A percentile compares a stretch with the other conserved stretches of the same genome.
Conservation (phyloP, 768 basidiomycete species). For the Gautieria morchelliformis region DNA sequence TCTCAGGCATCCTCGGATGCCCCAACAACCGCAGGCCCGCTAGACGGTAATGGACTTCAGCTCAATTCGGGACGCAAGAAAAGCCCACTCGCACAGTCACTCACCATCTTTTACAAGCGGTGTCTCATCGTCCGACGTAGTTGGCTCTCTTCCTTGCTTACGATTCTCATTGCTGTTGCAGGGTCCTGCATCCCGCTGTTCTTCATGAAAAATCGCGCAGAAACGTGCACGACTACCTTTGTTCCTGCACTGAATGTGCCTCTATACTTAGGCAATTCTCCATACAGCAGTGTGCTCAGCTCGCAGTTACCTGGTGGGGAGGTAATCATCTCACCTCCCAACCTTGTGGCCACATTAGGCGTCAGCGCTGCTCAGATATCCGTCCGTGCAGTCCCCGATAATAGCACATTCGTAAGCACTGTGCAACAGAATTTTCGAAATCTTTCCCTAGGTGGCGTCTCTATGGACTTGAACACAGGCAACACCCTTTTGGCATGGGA, state of each 20-base stretch:
- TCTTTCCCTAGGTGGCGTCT: slow-evolving; percentile 59
- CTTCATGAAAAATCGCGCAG: slow-evolving; percentile 43
- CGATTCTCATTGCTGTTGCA: slow-evolving; percentile 42
- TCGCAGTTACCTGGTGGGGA: slow-evolving; percentile 24
- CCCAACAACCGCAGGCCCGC: neutral
- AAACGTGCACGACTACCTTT: slow-evolving; percentile 41
- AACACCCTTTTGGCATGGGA: slow-evolving; percentile 63
- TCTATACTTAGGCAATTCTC: slow-evolving; percentile 47
- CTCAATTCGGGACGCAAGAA: slow-evolving; percentile 43
- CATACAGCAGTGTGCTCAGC: slow-evolving; percentile 9
- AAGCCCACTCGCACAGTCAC: slow-evolving; percentile 53
- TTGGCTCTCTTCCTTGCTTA: slow-evolving; percentile 52
- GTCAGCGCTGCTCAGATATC: slow-evolving; percentile 25
- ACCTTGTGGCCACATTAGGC: slow-evolving; percentile 39
- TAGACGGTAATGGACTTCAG: slow-evolving; percentile 19
- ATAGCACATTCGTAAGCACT: slow-evolving; percentile 46
- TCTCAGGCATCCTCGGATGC: neutral
- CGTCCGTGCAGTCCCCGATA: slow-evolving; percentile 39
- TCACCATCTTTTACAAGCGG: slow-evolving; percentile 69
- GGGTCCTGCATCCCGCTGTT: slow-evolving; percentile 61
- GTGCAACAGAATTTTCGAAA: slow-evolving; percentile 44
- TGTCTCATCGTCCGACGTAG: slow-evolving; percentile 50
- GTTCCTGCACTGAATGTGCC: slow-evolving; percentile 29
- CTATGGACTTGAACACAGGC: slow-evolving; percentile 41
- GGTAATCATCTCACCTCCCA: slow-evolving; percentile 46